phyloP scores from a whole-genome alignment of 176 grass and related monocot genomes.

The Saccharum officinarum region DNA sequence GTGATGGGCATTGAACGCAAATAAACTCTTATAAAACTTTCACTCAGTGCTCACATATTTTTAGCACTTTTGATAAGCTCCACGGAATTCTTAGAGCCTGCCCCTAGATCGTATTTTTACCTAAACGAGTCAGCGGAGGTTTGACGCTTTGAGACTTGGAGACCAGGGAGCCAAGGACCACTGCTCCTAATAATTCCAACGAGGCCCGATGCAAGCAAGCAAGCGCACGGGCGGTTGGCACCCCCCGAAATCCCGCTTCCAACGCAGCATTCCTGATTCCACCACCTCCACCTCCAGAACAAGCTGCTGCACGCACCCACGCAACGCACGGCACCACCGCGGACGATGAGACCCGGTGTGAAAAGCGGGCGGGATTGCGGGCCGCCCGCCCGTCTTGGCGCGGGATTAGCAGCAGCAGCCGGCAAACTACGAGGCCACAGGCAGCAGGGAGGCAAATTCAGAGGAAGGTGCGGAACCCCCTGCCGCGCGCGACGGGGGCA shows the following conservation, averaged over 20 bases:
- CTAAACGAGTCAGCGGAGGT: too few species aligned
- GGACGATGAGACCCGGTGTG: slow-evolving; percentile 26
- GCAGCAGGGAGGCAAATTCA: neutral
- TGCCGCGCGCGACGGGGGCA: neutral
- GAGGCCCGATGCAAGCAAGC: neutral
- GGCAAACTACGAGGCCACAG: slow-evolving; percentile 30
- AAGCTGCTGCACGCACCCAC: slow-evolving; percentile 5
- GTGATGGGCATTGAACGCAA: too few species aligned
- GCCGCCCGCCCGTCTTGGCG: too few species aligned
- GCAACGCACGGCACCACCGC: slow-evolving; percentile 11
- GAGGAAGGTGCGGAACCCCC: neutral
- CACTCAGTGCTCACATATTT: too few species aligned
- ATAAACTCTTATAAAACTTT: too few species aligned
- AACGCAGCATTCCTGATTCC: neutral
- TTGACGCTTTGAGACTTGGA: too few species aligned
- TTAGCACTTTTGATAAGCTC: too few species aligned
- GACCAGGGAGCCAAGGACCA: too few species aligned
- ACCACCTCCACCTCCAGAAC: slow-evolving; percentile 23
- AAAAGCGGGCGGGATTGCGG: slow-evolving; percentile 20
- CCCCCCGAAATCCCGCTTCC: neutral
- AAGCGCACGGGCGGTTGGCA: neutral
- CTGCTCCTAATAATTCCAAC: neutral
- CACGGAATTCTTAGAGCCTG: too few species aligned
- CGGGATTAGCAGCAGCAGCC: neutral
- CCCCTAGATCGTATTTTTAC: too few species aligned